Evolutionary conservation across 805 yeast genomes (phyloP), one percentile per base, ranked within the genome.

Genomic region (Kodamaea sagamina): DNA sequence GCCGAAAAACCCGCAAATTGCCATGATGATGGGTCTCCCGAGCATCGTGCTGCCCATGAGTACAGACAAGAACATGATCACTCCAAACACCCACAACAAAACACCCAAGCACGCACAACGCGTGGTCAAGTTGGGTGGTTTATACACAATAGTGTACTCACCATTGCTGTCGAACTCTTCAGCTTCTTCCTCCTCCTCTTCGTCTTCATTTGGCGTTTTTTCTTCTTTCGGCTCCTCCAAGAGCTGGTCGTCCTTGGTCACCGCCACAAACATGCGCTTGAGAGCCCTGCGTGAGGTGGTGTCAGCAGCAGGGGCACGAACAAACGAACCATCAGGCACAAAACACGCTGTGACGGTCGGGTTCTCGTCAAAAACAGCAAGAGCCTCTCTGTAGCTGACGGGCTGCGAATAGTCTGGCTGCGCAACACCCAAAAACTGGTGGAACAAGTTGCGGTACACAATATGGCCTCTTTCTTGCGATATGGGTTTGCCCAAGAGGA

Each of bases 291-390:
- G 68, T 0, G 92, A 79, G 15, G 84, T 81, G 11, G 82, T 82
- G 58, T 90, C 97, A 50, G 78, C 78, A 46, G 80, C 84, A 0
- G 99, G 99, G 1, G 89, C 99, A 44, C 98, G 78, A 25, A 90
- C 79, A 54, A 78, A 84, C 36, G 71, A 68, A 3, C 99, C 99
- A 60, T 87, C 84, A 0, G 90, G 90, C 6, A 87, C 80, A 57
- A 85, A 85, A 37, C 78, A 81, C 0, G 85, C 81, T 27, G 65
- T 66, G 0, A 72, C 61, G 1, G 57, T 50, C 0, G 72, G 64
- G 43, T 77, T 62, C 3, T 64, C 65, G 8, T 60, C 55, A 52
- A 82, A 82, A 2, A 70, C 61, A 8, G 56, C 58, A 2, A 47
- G 41, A 0, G 85, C 82, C 37, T 75, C 78, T 2, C 53, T 46